Conservation (phyloP, 1,139 yeast genomes). For the Blastobotrys proliferans region DNA sequence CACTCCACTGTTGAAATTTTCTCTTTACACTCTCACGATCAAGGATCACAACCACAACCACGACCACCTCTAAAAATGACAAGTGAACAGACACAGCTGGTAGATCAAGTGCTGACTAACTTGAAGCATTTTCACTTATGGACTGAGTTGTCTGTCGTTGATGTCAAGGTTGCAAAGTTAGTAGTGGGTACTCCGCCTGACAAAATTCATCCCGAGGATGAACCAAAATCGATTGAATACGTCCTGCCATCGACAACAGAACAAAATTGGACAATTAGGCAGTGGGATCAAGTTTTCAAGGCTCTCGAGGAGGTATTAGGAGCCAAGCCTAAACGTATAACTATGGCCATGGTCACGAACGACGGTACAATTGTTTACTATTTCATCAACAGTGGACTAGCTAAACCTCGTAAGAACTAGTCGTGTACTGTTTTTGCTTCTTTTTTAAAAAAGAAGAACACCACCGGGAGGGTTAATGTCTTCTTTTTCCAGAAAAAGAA, state of each 20-base stretch:
- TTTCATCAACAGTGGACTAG: constrained; percentile 57
- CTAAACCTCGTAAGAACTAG: constrained; percentile 53
- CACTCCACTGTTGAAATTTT: constrained; percentile 1
- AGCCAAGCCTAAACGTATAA: constrained; percentile 40
- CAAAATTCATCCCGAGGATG: constrained; percentile 34
- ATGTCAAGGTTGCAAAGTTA: constrained; percentile 17
- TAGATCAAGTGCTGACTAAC: constrained; percentile 32
- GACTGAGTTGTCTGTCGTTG: constrained; percentile 42
- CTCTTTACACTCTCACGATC: background rate
- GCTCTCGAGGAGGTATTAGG: constrained; percentile 24
- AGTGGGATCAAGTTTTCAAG: constrained; percentile 33
- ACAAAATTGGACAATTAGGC: constrained; percentile 32
- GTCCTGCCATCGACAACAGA: constrained; percentile 31
- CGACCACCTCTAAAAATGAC: constrained; percentile 1
- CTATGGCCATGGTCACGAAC: constrained; percentile 54
- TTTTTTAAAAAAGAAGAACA: too few relatives aligned
- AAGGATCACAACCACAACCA: background rate
- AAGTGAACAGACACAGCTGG: too few relatives aligned
- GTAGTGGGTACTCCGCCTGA: constrained; percentile 32
- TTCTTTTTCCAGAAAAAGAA: too few relatives aligned
- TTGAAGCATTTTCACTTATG: constrained; percentile 53
- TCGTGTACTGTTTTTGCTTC: too few relatives aligned
- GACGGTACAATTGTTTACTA: constrained; percentile 71
- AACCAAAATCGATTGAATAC: constrained; percentile 20
- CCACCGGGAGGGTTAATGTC: too few relatives aligned